Conservation (phyloP, 768 basidiomycete genomes). For the Guyanaporus albipodus region DNA sequence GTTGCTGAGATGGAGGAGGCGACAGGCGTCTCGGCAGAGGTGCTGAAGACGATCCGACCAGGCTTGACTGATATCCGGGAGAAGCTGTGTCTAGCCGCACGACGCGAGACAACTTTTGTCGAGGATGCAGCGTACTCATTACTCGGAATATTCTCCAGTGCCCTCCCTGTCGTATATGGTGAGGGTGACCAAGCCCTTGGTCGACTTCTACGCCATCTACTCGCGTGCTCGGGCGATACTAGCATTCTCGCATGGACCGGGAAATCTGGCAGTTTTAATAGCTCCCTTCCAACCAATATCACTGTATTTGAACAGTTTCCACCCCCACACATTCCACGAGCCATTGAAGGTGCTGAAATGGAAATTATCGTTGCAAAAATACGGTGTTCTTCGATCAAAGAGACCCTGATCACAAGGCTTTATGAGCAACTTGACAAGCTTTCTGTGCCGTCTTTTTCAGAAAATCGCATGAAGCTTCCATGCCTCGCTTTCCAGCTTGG, state of each 20-base stretch:
- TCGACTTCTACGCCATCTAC: constrained; percentile 3
- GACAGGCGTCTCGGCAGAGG: not conserved
- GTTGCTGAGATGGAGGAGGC: constrained; percentile 9
- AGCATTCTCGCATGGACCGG: constrained; percentile 11
- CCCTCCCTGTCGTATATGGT: constrained; percentile 6
- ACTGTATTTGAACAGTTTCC: not conserved
- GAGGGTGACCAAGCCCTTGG: constrained; percentile 7
- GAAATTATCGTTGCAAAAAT: not conserved
- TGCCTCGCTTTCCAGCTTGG: constrained; percentile 9
- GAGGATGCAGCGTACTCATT: constrained; percentile 15
- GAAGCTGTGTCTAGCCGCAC: constrained; percentile 11
- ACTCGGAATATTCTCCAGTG: constrained; percentile 4
- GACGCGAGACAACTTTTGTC: not conserved
- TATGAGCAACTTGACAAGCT: constrained; percentile 1
- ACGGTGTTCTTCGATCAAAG: not conserved
- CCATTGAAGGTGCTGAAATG: not conserved
- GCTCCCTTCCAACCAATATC: constrained; percentile 4
- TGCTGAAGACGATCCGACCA: constrained; percentile 1
- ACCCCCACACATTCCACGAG: not conserved
- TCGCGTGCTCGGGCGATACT: constrained; percentile 4
- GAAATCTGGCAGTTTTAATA: constrained; percentile 4
- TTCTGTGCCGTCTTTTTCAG: not conserved
- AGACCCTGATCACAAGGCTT: not conserved
- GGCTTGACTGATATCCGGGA: constrained; percentile 6
- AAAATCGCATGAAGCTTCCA: constrained; percentile 4